Conservation (phyloP, 78 protist genomes). For the Chrysochromulina tobinii region DNA sequence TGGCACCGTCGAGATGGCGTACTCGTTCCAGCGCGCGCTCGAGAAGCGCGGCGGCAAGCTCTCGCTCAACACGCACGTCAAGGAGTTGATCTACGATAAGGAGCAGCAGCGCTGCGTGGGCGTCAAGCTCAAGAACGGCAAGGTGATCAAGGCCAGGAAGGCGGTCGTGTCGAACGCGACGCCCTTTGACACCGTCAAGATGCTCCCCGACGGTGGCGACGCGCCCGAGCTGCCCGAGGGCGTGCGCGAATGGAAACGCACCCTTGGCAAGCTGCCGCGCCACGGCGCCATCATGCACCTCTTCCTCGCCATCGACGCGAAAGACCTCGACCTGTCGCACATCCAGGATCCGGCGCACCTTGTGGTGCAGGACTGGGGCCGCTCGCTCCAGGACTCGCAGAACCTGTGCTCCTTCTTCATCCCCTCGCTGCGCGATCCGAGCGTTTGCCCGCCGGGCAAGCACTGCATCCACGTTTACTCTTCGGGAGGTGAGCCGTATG, state of each 20-base stretch:
- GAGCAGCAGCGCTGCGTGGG: neutral
- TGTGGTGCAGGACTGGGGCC: conserved; percentile 18
- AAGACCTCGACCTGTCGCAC: conserved; percentile 1
- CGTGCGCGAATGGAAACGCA: neutral
- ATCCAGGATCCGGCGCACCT: neutral
- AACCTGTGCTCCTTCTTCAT: conserved; percentile 25
- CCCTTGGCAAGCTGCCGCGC: neutral
- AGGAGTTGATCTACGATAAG: neutral
- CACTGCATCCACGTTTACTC: conserved; percentile 25
- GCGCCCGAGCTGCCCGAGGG: neutral
- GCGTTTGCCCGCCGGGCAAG: neutral
- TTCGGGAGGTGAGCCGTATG: conserved; percentile 26
- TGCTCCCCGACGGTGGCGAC: neutral
- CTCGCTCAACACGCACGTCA: neutral
- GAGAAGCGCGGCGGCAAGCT: neutral
- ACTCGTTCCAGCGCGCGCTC: neutral
- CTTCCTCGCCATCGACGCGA: conserved; percentile 13
- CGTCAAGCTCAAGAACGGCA: neutral
- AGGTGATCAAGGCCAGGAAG: neutral
- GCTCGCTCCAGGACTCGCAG: conserved; percentile 32
- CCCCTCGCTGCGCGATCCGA: neutral
- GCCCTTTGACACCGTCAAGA: neutral
- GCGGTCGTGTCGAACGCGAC: conserved; percentile 21
- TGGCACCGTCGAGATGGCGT: neutral
- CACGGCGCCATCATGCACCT: conserved; percentile 33